Evolutionary conservation across 2,329 filamentous ascomycete genomes (phyloP).

Genomic region (Bimuria novae-zelandiae): DNA sequence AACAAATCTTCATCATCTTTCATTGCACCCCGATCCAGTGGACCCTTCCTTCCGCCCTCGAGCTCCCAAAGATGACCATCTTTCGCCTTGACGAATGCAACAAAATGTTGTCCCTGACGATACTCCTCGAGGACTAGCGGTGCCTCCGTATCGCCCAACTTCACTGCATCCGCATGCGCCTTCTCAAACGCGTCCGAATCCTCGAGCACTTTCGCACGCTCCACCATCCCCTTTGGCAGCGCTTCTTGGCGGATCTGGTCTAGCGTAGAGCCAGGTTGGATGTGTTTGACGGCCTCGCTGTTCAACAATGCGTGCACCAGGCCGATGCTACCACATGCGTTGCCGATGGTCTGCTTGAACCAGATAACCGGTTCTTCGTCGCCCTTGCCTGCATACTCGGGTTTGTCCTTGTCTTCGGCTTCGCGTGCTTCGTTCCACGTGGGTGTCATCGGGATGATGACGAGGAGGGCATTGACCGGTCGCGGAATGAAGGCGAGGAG

Average conservation of each 20-base stretch:
- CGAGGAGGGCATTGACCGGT: constrained; percentile 59
- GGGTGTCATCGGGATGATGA: constrained; percentile 55
- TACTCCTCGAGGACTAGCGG: constrained; percentile 35
- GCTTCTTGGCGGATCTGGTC: constrained; percentile 52
- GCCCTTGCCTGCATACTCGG: constrained; percentile 54
- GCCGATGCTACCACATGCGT: constrained; percentile 64
- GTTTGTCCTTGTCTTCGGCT: constrained; percentile 47
- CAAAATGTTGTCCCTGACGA: constrained; percentile 52
- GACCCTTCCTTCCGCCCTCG: constrained; percentile 51
- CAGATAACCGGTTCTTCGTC: constrained; percentile 59
- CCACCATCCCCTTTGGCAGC: constrained; percentile 49
- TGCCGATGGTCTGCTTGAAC: constrained; percentile 63
- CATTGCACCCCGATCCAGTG: constrained; percentile 50
- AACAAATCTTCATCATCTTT: constrained; percentile 51
- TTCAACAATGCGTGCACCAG: constrained; percentile 61
- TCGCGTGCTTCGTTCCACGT: constrained; percentile 48
- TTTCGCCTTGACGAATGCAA: constrained; percentile 53
- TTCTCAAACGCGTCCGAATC: constrained; percentile 51
- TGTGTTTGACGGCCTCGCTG: constrained; percentile 49
- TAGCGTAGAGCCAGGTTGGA: constrained; percentile 51
- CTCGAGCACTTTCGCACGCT: constrained; percentile 59
- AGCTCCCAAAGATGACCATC: constrained; percentile 55
- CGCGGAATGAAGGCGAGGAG: constrained; percentile 57
- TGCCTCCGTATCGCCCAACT: constrained; percentile 47
- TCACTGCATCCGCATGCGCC: constrained; percentile 50